Conservation (phyloP, 495 filamentous ascomycete species). For the Talaromyces ruber region DNA sequence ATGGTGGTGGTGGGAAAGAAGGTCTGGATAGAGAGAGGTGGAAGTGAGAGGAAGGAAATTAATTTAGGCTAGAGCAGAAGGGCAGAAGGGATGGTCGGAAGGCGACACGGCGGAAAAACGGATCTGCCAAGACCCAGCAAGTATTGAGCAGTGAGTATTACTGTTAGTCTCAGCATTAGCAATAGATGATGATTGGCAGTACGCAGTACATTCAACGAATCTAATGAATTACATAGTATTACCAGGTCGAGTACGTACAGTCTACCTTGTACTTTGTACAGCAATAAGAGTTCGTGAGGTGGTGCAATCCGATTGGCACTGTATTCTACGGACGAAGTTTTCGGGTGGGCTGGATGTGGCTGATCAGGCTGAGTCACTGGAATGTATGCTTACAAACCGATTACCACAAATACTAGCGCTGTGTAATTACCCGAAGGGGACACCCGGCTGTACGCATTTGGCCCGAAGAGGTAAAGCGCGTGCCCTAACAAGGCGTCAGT, state of each 20-base stretch:
- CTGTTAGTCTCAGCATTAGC: neutral
- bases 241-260: neutral
- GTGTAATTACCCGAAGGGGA: no score
- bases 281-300: neutral
- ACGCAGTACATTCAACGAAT: neutral
- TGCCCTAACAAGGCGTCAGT: neutral
- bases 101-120: conserved; percentile 1
- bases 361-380: neutral
- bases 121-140: conserved; percentile 3
- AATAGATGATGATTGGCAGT: neutral
- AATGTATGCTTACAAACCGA: neutral
- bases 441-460: no score
- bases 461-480: neutral
- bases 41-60: conserved; percentile 1
- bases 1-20: conserved; percentile 5
- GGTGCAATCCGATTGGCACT: neutral
- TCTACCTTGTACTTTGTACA: neutral
- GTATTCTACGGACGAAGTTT: neutral
- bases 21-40: no score
- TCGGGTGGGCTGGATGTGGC: neutral
- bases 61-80: neutral
- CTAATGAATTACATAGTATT: neutral
- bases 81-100: conserved; percentile 11
- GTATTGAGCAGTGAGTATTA: neutral
- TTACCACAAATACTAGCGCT: neutral